Percentiles rank a stretch among this genome's conserved stretches.
Conservation (phyloP, 2,329 filamentous ascomycete species). For the Cladosporium sp. region DNA sequence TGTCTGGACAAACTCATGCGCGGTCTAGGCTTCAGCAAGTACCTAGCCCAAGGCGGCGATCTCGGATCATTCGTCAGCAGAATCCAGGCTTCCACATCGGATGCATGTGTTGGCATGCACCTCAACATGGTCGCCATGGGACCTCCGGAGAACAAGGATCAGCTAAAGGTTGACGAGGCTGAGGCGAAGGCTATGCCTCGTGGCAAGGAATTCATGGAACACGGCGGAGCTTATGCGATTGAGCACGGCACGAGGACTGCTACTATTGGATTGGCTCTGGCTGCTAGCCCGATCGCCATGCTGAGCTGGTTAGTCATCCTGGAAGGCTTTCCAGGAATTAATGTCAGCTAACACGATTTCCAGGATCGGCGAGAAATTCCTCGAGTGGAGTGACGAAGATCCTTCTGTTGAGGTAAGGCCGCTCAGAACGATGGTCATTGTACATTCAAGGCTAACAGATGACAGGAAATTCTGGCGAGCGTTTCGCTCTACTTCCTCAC, state of each 20-base stretch:
- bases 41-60: constrained; percentile 59
- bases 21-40: constrained; percentile 53
- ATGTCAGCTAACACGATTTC: neutral
- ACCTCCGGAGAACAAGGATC: constrained; percentile 30
- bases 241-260: constrained; percentile 58
- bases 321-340: neutral
- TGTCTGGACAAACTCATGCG: constrained; percentile 56
- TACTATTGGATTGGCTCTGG: constrained; percentile 59
- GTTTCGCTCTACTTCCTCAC: constrained; percentile 60
- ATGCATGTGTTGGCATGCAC: constrained; percentile 30
- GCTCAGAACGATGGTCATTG: neutral
- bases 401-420: constrained; percentile 38
- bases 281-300: constrained; percentile 57
- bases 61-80: constrained; percentile 49
- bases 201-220: constrained; percentile 42
- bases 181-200: constrained; percentile 46
- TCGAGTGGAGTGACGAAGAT: constrained; percentile 53
- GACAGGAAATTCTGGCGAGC: constrained; percentile 46
- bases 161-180: constrained; percentile 30
- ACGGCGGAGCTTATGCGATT: constrained; percentile 53
- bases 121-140: constrained; percentile 30
- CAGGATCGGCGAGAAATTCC: constrained; percentile 58
- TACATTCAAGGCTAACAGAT: neutral
- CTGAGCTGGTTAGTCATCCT: constrained; percentile 50
- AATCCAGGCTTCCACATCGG: constrained; percentile 34